Base-by-base conservation (phyloP, 129 eudicot genomes). In the Heracleum sosnowskyi region DNA sequence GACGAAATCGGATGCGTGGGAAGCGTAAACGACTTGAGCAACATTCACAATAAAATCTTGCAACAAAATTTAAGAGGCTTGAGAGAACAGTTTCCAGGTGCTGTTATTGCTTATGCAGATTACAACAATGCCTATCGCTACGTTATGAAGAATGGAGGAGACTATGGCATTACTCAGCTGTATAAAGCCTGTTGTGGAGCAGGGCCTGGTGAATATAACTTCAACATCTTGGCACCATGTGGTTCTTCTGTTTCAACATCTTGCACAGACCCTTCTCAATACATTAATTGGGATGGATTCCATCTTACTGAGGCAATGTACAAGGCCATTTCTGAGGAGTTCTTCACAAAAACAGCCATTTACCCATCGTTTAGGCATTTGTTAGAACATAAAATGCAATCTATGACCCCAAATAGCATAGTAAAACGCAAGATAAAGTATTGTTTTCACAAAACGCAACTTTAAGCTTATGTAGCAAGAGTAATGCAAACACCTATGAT, bases 241-340 rank as follows among this genome's bases (percentile, higher is more conserved):
- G 98, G 98, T 11, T 89, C 98, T 10, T 75, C 87, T 28, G 57
- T 89, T 20, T 64, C 97, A 1, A 81, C 36, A 69, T 79, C 97
- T 1, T 94, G 98, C 55, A 28, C 80, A 4, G 51, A 88, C 47
- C 98, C 98, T 33, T 84, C n/a, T n/a, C n/a, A 84, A 60, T 94
- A 86, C 45, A 80, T 94, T 35, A 94, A 94, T 26, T 94, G 97
- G 98, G 98, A 94, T 41, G 98, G 98, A 16, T 96, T 86, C 77
- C 97, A 94, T 77, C 79, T 89, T 2, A 91, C 98, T 1, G 97
- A 94, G 80, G 97, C 90, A 46, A 86, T 94, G 97, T 78, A 94
- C 76, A 89, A 83, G 81, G 89, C 77, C 10, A 51, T 90, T 76
- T 82, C 90, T 34, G 81, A 85, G 7, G 78, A 79, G 24, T 90